Evolutionary conservation across 352 stramenopile genomes (phyloP).

Genomic region (Halophytophthora polymorphica): DNA sequence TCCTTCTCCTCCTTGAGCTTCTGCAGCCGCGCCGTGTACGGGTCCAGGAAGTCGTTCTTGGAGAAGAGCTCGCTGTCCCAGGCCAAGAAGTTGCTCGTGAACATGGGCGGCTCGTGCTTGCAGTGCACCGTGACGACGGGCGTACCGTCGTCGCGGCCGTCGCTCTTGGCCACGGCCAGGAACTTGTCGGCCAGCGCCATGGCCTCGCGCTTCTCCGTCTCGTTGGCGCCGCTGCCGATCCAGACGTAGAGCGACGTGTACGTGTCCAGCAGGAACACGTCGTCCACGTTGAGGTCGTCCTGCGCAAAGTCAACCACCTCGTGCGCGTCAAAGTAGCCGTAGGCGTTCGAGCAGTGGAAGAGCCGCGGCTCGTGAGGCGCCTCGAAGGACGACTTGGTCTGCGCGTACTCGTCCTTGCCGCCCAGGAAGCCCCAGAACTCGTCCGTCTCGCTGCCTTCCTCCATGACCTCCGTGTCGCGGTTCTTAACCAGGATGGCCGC

Average conservation of each 20-base stretch:
- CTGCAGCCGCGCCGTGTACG: conserved; percentile 82
- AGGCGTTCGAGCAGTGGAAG: conserved; percentile 89
- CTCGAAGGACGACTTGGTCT: conserved; percentile 66
- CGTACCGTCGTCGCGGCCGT: conserved; percentile 79
- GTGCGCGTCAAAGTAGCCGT: conserved; percentile 83
- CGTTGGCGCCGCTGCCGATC: conserved; percentile 79
- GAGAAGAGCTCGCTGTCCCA: conserved; percentile 83
- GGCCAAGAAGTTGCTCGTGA: conserved; percentile 89
- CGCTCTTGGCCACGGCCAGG: conserved; percentile 63
- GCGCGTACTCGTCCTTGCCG: conserved; percentile 70
- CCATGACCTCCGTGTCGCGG: conserved; percentile 39
- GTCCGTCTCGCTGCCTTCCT: conserved; percentile 64
- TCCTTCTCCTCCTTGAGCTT: conserved; percentile 80
- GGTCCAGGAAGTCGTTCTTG: conserved; percentile 88
- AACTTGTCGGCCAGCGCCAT: conserved; percentile 72
- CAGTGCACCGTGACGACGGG: conserved; percentile 81
- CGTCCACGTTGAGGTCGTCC: conserved; percentile 88
- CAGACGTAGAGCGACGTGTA: conserved; percentile 90
- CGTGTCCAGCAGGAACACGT: conserved; percentile 91
- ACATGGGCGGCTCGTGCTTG: conserved; percentile 84
- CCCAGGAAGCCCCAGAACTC: conserved; percentile 86
- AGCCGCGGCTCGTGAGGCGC: conserved; percentile 73
- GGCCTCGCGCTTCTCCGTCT: conserved; percentile 67
- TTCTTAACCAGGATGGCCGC: conserved; percentile 56
- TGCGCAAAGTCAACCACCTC: conserved; percentile 89